Base-by-base conservation (phyloP, 768 basidiomycete species). In the Collybia sordida region DNA sequence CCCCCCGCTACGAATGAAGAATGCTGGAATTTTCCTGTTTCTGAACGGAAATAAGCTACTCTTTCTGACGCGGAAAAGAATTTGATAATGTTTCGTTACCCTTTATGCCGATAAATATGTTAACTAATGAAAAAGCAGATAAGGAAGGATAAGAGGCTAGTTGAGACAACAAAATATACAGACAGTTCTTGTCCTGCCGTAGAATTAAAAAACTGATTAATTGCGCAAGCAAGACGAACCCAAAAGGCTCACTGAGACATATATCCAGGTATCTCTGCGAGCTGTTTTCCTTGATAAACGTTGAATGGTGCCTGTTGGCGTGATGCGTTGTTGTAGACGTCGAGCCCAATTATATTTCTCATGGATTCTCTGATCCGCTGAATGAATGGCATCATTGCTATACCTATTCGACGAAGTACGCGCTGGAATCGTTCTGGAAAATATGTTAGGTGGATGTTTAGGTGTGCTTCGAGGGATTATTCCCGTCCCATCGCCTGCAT, bases 81-180 rank as follows among this genome's bases (percentile, higher is more conserved):
- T 24, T 46, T n/a, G 11, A 40, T 23, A 9, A 22, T 9, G 42
- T 27, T 48, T 15, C 22, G 12, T 25, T 56, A 72, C 74, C 71
- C 71, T 88, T 87, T 56, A 88, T 83, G 0, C 83, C 86, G 41
- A 88, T 70, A 61, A 81, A 88, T 12, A 86, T 68, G 54, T 86
- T 84, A 63, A 80, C 81, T 82, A 28, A 1, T 11, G 9, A 31
- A 31, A 4, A 36, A 43, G 11, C 14, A 12, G 1, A 9, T 18
- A 11, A 23, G 44, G 23, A 55, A 50, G 15, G 18, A 40, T 7
- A 45, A 25, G 55, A 50, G 15, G 18, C 41, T 7, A 23, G 17
- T 34, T 19, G 42, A 14, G 25, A 22, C 36, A 3, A n/a, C 31
- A 55, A 6, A 25, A 12, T 28, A 25, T 7, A 64, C 76, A 42